Base-by-base conservation (phyloP, 1,139 yeast genomes). In the Magnusiomyces tetraspermus region DNA sequence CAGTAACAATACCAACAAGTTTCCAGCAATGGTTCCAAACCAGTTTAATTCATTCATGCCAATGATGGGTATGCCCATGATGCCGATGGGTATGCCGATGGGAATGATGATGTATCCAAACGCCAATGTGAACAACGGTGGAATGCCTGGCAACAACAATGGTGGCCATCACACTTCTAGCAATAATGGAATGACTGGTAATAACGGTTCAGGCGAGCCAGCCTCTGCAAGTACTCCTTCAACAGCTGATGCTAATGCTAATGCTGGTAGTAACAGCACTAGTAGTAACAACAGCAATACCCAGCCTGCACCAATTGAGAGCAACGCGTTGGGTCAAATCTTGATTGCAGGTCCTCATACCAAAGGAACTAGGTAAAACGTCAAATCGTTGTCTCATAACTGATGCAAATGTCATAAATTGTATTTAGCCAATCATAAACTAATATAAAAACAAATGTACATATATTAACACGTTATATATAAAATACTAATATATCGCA, bases 71-170 rank as follows among this genome's bases (percentile, higher is more conserved):
- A 38, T 38, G 6, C 42, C 42, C 5, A 38, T 38, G 42, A 38
- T 38, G 22, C 42, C 42, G 5, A 38, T 38, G 42, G 42, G 42
- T 19, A 38, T 38, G 42, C 42, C 42, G 5, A 38, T 38, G 42
- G 42, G 42, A 4, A 38, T 38, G 42, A 38, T 19, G 42, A 19
- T 33, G 38, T 33, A 33, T 33, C 38, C 10, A 33, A 33, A 33
- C 38, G 17, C 38, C 4, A 4, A 6, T 28, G 31, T 11, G 10
- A 11, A 8, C 31, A 11, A 15, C 17, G 17, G 5, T 33, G 10
- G 17, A n/a, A n/a, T n/a, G n/a, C 38, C 38, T 8, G 10, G 10
- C 11, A 11, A 6, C 31, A 11, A 8, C 31, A 11, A 15, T 15
- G 17, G 5, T 33, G 10, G 17, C n/a, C 38, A 33, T 15, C 38